phyloP scores from a whole-genome alignment of 495 filamentous ascomycete species.

The Penicillium herquei region DNA sequence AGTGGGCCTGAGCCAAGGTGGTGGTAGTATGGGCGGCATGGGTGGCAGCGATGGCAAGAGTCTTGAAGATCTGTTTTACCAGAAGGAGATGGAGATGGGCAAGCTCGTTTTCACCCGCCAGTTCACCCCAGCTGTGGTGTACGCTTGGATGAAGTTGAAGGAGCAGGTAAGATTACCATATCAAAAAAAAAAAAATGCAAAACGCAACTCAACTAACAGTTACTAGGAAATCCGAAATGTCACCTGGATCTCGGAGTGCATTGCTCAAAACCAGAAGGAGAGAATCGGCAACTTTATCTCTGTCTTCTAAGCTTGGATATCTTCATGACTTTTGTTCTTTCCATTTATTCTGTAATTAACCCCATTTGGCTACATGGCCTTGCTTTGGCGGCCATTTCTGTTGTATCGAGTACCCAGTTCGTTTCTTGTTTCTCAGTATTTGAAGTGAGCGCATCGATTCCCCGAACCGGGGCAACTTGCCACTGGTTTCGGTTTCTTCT shows the following conservation, averaged over 20 bases:
- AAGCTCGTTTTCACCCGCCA: constrained; percentile 94
- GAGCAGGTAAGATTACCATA: constrained; percentile 72
- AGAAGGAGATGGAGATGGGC: constrained; percentile 98
- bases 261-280: constrained; percentile 99
- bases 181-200: background rate
- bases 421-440: constrained; percentile 20
- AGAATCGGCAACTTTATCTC: constrained; percentile 98
- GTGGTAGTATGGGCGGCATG: constrained; percentile 77
- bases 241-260: constrained; percentile 99
- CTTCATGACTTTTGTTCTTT: constrained; percentile 12
- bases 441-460: constrained; percentile 35
- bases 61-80: constrained; percentile 96
- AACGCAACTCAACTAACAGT: constrained; percentile 22
- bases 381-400: constrained; percentile 17
- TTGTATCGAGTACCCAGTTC: constrained; percentile 30
- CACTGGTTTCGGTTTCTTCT: constrained; percentile 19
- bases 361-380: constrained; percentile 15
- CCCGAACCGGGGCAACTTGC: constrained; percentile 10
- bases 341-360: constrained; percentile 20
- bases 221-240: constrained; percentile 95
- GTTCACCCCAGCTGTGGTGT: constrained; percentile 93
- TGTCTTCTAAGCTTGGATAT: constrained; percentile 63
- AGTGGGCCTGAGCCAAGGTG: constrained; percentile 76
- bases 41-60: constrained; percentile 77
- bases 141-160: constrained; percentile 95